Conservation (phyloP, 2,329 filamentous ascomycete genomes). For the Lizonia empirigonia region DNA sequence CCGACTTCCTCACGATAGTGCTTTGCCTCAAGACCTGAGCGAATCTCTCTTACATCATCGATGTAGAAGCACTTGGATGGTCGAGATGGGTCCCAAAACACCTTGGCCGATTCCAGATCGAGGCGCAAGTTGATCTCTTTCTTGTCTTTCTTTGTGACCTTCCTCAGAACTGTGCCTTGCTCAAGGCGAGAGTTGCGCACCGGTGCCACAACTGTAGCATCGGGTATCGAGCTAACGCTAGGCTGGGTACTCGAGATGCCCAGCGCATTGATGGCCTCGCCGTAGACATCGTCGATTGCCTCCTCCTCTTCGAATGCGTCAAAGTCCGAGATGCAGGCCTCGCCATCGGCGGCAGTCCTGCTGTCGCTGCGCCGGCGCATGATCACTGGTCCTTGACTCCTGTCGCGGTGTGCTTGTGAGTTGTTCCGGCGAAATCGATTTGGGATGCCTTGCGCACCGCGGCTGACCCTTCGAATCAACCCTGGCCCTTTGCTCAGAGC, state of each 20-base stretch:
- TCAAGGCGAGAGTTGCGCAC: slow-evolving; percentile 78
- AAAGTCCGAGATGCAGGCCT: slow-evolving; percentile 56
- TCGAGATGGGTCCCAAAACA: slow-evolving; percentile 82
- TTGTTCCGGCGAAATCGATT: slow-evolving; percentile 77
- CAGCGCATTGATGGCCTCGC: slow-evolving; percentile 48
- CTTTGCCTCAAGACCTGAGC: slow-evolving; percentile 79
- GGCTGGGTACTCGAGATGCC: slow-evolving; percentile 46
- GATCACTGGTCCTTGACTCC: slow-evolving; percentile 87
- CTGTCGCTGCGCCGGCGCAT: slow-evolving; percentile 88
- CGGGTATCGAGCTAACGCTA: slow-evolving; percentile 47
- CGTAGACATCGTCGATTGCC: slow-evolving; percentile 53
- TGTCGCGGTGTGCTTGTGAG: slow-evolving; percentile 74
- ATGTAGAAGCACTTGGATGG: slow-evolving; percentile 88
- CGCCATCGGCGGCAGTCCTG: slow-evolving; percentile 66
- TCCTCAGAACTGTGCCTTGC: slow-evolving; percentile 76
- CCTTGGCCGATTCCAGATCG: slow-evolving; percentile 81
- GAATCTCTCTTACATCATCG: slow-evolving; percentile 92
- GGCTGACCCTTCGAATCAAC: slow-evolving; percentile 84
- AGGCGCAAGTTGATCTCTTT: slow-evolving; percentile 76
- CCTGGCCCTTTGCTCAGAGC: slow-evolving; percentile 65
- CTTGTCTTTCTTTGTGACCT: slow-evolving; percentile 83
- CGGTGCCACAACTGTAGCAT: slow-evolving; percentile 62
- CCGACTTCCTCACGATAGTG: slow-evolving; percentile 88
- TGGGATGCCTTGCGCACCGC: slow-evolving; percentile 73
- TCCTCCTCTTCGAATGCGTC: slow-evolving; percentile 59